Evolutionary conservation across 83 land plant genomes (phyloP).

Genomic region (Diphasiastrum complanatum): DNA sequence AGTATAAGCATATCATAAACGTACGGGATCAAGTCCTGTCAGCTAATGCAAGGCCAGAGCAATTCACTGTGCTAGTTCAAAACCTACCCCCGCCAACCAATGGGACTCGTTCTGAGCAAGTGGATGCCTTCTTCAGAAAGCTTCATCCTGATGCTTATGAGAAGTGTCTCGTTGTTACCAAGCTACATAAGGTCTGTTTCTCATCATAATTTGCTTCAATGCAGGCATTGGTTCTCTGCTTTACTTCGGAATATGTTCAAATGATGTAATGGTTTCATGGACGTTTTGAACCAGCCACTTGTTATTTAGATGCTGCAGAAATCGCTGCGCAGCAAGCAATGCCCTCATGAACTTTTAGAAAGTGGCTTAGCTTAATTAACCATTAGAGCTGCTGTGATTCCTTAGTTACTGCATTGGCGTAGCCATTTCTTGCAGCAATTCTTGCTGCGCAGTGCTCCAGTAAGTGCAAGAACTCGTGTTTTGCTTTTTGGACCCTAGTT

Average conservation of each 20-base stretch:
- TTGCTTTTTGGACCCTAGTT: no score
- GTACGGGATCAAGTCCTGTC: slow-evolving; percentile 51
- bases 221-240: not conserved
- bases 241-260: not conserved
- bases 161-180: slow-evolving; percentile 56
- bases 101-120: slow-evolving; percentile 60
- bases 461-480: no score
- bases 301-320: no score
- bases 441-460: no score
- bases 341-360: no score
- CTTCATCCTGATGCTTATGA: slow-evolving; percentile 78
- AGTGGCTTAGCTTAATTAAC: no score
- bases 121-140: slow-evolving; percentile 58
- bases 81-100: slow-evolving; percentile 54
- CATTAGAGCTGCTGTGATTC: no score
- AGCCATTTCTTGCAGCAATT: no score
- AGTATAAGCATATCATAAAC: slow-evolving; percentile 58
- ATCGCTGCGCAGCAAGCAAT: no score
- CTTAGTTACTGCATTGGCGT: no score
- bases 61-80: slow-evolving; percentile 58
- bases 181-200: slow-evolving; percentile 46
- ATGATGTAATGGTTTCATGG: not conserved
- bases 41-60: slow-evolving; percentile 49
- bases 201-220: not conserved
- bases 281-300: no score